Evolutionary conservation across 1,139 yeast species (phyloP).

Genomic region (Hansenula anomala): DNA sequence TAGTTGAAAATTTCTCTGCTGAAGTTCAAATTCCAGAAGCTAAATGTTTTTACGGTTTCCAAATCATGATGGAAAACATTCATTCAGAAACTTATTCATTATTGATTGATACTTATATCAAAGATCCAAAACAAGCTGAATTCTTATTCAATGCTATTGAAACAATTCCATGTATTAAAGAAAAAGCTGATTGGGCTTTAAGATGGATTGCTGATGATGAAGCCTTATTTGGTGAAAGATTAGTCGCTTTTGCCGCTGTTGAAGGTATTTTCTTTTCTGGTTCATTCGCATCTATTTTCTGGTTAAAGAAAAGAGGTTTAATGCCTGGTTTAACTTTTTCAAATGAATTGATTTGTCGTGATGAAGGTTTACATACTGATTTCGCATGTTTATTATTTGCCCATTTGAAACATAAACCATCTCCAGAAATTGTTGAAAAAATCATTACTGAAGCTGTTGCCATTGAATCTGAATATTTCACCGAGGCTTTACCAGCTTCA

Average conservation of each 20-base stretch:
- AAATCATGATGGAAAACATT: slow-evolving; percentile 99
- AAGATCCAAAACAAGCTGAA: slow-evolving; percentile 89
- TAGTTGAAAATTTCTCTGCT: slow-evolving; percentile 94
- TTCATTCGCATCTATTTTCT: slow-evolving; percentile 95
- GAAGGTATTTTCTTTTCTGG: slow-evolving; percentile 99
- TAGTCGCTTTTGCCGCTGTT: slow-evolving; percentile 97
- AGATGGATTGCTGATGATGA: slow-evolving; percentile 89
- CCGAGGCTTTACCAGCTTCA: slow-evolving; percentile 88
- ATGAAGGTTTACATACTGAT: slow-evolving; percentile 98
- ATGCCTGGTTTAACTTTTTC: slow-evolving; percentile 99
- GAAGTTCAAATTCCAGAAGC: slow-evolving; percentile 98
- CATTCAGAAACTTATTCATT: slow-evolving; percentile 96
- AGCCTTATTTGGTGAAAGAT: slow-evolving; percentile 89
- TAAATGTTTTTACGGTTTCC: slow-evolving; percentile 97
- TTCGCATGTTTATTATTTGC: slow-evolving; percentile 94
- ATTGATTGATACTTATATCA: slow-evolving; percentile 89
- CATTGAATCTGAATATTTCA: slow-evolving; percentile 90
- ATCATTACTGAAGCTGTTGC: slow-evolving; percentile 93
- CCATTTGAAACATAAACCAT: slow-evolving; percentile 87
- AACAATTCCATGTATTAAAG: slow-evolving; percentile 87
- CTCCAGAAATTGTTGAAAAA: slow-evolving; percentile 67
- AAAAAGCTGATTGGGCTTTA: slow-evolving; percentile 97
- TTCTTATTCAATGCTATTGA: slow-evolving; percentile 91
- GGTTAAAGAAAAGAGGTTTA: slow-evolving; percentile 96
- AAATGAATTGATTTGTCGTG: slow-evolving; percentile 94